A percentile compares a stretch with the other conserved stretches of the same genome.
Conservation (phyloP, 148 eudicot genomes). For the Rhododendron vialii region DNA sequence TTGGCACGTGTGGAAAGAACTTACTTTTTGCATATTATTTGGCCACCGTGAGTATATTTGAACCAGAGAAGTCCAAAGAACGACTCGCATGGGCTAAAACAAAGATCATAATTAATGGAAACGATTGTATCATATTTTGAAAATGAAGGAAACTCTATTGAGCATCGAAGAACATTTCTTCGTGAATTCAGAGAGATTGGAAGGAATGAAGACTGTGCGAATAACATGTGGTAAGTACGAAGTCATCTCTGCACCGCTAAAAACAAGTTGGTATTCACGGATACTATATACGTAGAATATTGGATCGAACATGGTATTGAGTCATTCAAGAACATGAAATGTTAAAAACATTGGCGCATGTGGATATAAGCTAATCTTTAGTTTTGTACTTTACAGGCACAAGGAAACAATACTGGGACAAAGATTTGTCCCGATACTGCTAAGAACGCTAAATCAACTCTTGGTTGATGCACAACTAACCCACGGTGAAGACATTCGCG, state of each 20-base stretch:
- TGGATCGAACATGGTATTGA: no score
- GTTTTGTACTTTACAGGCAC: no score
- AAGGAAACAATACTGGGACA: neutral
- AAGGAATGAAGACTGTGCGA: neutral
- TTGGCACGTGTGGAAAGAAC: neutral
- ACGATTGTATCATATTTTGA: neutral
- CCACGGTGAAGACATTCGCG: neutral
- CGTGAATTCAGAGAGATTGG: neutral
- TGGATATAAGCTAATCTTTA: no score
- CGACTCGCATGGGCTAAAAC: neutral
- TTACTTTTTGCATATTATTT: neutral
- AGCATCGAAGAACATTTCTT: neutral
- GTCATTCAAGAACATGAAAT: no score
- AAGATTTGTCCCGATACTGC: neutral
- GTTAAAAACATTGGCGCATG: no score
- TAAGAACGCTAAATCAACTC: neutral
- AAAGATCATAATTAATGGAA: neutral
- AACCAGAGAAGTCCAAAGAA: neutral
- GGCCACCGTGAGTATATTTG: neutral
- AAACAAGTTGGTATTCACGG: no score
- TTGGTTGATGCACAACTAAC: neutral
- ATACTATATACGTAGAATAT: no score
- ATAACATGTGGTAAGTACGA: neutral
- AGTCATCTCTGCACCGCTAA: no score
- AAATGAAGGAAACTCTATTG: neutral